phyloP scores from a whole-genome alignment of 2,329 filamentous ascomycete species.

The Dryadomyces quercivorus region DNA sequence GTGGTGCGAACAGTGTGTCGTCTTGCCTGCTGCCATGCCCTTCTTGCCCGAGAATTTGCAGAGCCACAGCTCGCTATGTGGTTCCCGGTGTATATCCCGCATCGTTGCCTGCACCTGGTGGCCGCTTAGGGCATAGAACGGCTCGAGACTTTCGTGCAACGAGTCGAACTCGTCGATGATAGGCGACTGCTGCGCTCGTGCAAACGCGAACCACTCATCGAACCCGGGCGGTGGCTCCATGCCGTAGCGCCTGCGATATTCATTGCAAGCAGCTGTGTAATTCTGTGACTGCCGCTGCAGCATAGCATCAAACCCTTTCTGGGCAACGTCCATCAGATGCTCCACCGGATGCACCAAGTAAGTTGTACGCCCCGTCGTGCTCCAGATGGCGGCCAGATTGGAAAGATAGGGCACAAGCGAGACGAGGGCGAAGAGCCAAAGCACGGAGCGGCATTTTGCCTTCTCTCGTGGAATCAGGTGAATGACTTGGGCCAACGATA shows the following conservation, averaged over 20 bases:
- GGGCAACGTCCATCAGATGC: neutral
- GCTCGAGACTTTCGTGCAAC: conserved; percentile 1
- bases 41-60: neutral
- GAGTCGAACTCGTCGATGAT: conserved; percentile 11
- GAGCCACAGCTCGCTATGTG: conserved; percentile 2
- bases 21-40: no score
- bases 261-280: conserved; percentile 21
- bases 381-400: neutral
- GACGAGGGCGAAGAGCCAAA: conserved; percentile 3
- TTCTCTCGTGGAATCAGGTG: neutral
- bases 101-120: conserved; percentile 1
- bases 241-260: conserved; percentile 31
- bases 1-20: neutral
- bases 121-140: neutral
- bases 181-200: conserved; percentile 2
- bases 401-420: neutral
- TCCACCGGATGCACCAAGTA: neutral
- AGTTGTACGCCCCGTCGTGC: neutral
- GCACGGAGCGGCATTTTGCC: neutral
- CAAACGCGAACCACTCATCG: conserved; percentile 24
- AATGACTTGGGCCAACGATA: neutral
- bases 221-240: conserved; percentile 34
- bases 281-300: conserved; percentile 3
- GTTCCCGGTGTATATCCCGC: neutral
- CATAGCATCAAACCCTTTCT: neutral